Base-by-base conservation (phyloP, 352 stramenopile genomes). In the Phytophthora pisi region DNA sequence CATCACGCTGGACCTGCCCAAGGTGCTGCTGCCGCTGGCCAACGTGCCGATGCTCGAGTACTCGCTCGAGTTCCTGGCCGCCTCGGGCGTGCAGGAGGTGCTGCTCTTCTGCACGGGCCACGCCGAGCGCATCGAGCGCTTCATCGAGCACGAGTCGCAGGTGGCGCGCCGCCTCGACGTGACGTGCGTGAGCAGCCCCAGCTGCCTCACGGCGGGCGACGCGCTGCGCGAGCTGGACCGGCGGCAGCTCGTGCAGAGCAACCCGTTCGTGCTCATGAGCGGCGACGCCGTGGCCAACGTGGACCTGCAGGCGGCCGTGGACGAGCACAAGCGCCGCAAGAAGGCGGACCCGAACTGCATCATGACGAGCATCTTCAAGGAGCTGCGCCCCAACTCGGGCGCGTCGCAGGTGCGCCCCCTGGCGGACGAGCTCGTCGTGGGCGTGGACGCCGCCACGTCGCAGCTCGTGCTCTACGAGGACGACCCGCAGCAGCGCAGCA, bases 11-110 rank as follows among this genome's bases (percentile, higher is more conserved):
- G 66, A 85, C 43, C 70, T 77, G 55, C 95, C 96, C 36, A 98
- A 99, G 77, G 88, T 98, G 20, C 73, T 99, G 20, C 92, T 98
- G 42, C 97, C 97, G 13, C 80, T 99, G 30, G 97, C 97, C 52
- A 99, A 99, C 82, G 91, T 99, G 13, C 89, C 96, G 0, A 93
- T 99, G 78, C 82, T 99, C 60, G 95, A 99, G 75, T 99, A 99
- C 77, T 90, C 95, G 51, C 88, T 99, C 45, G 97, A 99, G 78
- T 98, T 99, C 66, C 84, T 99, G 11, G 92, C 89, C 23, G 86
- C 89, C 15, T 90, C 93, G 18, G 96, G 96, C 63, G 96, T 99
- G 3, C 78, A 98, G 47, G 96, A 99, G 74, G 86, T 99, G 5
- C 90, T 99, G 68, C 79, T 99, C 16, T 96, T 99, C 55, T 99